Evolutionary conservation across 228 moss, liverwort and hornwort genomes (phyloP).

Genomic region (Sphagnum fallax): DNA sequence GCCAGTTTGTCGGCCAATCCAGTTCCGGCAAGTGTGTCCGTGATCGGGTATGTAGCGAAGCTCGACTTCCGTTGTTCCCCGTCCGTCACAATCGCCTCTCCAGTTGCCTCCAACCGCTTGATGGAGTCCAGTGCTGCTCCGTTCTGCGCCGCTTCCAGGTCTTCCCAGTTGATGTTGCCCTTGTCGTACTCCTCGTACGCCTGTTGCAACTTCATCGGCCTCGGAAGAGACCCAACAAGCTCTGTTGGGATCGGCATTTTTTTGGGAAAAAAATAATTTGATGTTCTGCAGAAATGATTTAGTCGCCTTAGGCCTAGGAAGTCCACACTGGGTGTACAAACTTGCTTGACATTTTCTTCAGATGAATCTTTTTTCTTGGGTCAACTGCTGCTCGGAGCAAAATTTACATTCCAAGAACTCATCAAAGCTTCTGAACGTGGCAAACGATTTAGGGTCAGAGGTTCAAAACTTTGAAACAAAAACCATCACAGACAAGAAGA

Average conservation of each 20-base stretch:
- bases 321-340: not conserved
- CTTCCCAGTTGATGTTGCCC: constrained; percentile 21
- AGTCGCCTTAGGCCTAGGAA: not conserved
- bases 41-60: constrained; percentile 51
- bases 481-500: no score
- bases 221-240: constrained; percentile 41
- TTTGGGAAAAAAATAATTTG: no score
- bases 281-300: not conserved
- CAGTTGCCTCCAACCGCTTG: constrained; percentile 24
- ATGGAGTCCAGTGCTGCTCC: constrained; percentile 44
- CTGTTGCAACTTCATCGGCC: constrained; percentile 31
- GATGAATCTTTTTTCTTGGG: no score
- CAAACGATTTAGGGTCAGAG: no score
- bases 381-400: no score
- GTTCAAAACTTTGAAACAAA: no score
- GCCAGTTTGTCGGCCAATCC: constrained; percentile 35
- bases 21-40: constrained; percentile 46
- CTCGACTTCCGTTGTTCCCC: constrained; percentile 54
- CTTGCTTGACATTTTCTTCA: no score
- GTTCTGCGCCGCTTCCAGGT: constrained; percentile 29
- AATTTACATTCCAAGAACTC: no score
- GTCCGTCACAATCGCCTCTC: constrained; percentile 16
- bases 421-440: no score
- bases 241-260: constrained; percentile 45
- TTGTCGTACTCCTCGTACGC: constrained; percentile 34